phyloP scores from a whole-genome alignment of 2,329 filamentous ascomycete species.

The Xylaria hypoxylon region DNA sequence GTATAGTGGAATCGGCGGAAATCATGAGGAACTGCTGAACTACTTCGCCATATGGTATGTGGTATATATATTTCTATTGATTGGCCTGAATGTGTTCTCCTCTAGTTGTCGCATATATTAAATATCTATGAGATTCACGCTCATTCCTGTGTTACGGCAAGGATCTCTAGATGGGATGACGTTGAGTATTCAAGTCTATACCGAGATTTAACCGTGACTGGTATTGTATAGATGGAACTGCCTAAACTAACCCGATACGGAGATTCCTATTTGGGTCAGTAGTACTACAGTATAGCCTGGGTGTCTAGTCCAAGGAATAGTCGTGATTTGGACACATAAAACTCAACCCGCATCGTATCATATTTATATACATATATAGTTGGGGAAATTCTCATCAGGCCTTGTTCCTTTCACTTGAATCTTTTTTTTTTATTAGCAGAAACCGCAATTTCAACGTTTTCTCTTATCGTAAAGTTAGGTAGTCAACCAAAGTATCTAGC shows the following conservation, averaged over 20 bases:
- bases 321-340: slow-evolving; percentile 5
- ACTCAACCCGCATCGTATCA: not conserved
- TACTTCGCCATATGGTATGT: too few species aligned
- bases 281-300: too few species aligned
- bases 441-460: not conserved
- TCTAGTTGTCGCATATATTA: not conserved
- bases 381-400: not conserved
- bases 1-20: not conserved
- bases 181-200: slow-evolving; percentile 4
- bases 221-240: not conserved
- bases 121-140: not conserved
- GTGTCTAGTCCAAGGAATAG: too few species aligned
- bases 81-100: not conserved
- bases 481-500: not conserved
- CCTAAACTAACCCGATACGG: slow-evolving; percentile 24
- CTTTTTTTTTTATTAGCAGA: too few species aligned
- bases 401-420: not conserved
- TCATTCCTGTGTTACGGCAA: not conserved
- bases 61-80: too few species aligned
- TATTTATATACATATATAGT: not conserved
- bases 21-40: not conserved
- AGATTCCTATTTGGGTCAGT: slow-evolving; percentile 31
- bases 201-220: slow-evolving; percentile 24
- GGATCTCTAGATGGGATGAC: slow-evolving; percentile 8
- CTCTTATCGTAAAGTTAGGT: not conserved